Base-by-base conservation (phyloP, 306 rosid genomes). In the Cicer pinnatifidum region DNA sequence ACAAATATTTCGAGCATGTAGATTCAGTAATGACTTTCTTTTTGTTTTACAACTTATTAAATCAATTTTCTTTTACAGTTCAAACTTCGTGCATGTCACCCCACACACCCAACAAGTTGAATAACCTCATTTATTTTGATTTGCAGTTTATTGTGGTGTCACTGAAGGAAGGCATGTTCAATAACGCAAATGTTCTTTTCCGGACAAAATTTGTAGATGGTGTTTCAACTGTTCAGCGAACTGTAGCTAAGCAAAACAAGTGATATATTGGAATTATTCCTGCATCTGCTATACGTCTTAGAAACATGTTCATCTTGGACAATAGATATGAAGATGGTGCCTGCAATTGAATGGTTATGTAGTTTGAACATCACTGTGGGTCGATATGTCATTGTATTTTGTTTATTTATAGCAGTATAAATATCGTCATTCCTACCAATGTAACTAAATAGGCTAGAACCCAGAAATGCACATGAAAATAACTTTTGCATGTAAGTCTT, bases 171-270 rank as follows among this genome's bases (percentile, higher is more conserved):
- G 99, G 99, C 75, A 91, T 94, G 99, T 94, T 94, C 86, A 94
- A 94, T 50, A 94, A 94, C 41, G 99, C 99, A 7, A 94, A 91
- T 76, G 97, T 94, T 71, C 94, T 94, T 75, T 94, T 94, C 84
- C 96, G 98, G 68, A 94, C 99, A 64, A 94, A 94, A 81, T 91
- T 94, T 72, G 99, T 94, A n/a, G 97, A 94, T 9, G 97, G 99
- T 68, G 97, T 94, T 78, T 94, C 99, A 50, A 94, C 99, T 1
- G 97, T 94, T 73, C 97, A 91, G 76, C 88, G 99, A 87, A 91
- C 89, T 19, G 95, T 82, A 28, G 12, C 96, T 10, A 94, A 86
- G 76, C 87, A 87, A 77, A 91, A 71, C 81, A 82, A 89, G 82
- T 86, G 88, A 88, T 46, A 68, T 19, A 40, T 77, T 62, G 15